phyloP scores from a whole-genome alignment of 805 yeast genomes.

The Cyberlindnera galapagoensis region DNA sequence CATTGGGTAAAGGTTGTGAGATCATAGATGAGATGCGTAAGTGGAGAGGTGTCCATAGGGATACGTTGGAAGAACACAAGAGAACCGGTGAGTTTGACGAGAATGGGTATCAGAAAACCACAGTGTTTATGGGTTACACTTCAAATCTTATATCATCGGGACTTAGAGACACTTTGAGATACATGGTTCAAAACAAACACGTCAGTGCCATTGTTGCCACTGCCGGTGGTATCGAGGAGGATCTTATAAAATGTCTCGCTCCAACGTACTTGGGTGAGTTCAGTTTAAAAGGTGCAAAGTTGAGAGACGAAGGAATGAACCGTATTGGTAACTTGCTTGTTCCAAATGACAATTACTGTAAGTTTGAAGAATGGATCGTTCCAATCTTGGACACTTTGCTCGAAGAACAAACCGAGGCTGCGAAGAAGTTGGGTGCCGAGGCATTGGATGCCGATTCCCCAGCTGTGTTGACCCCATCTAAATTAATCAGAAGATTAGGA shows the following conservation, averaged over 20 bases:
- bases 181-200: slow-evolving; percentile 86
- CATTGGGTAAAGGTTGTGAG: slow-evolving; percentile 83
- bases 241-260: slow-evolving; percentile 90
- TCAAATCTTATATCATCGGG: slow-evolving; percentile 95
- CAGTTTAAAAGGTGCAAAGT: slow-evolving; percentile 65
- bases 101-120: slow-evolving; percentile 72
- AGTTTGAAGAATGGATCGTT: slow-evolving; percentile 97
- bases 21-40: slow-evolving; percentile 86
- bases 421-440: slow-evolving; percentile 44
- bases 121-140: slow-evolving; percentile 93
- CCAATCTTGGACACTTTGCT: slow-evolving; percentile 85
- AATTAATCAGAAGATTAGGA: slow-evolving; percentile 86
- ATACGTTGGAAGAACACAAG: slow-evolving; percentile 61
- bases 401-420: slow-evolving; percentile 77
- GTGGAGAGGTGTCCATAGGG: slow-evolving; percentile 84
- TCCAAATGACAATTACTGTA: slow-evolving; percentile 96
- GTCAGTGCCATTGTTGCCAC: slow-evolving; percentile 94
- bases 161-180: slow-evolving; percentile 82
- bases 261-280: slow-evolving; percentile 96
- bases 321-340: slow-evolving; percentile 95
- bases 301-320: slow-evolving; percentile 94
- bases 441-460: slow-evolving; percentile 55
- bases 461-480: slow-evolving; percentile 88
- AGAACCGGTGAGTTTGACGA: slow-evolving; percentile 74
- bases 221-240: slow-evolving; percentile 99